These are phyloP conservation scores for Colletotrichum agaves DNA, from an alignment of 2,329 filamentous ascomycete species.

Conservation along the genomic window DNA sequence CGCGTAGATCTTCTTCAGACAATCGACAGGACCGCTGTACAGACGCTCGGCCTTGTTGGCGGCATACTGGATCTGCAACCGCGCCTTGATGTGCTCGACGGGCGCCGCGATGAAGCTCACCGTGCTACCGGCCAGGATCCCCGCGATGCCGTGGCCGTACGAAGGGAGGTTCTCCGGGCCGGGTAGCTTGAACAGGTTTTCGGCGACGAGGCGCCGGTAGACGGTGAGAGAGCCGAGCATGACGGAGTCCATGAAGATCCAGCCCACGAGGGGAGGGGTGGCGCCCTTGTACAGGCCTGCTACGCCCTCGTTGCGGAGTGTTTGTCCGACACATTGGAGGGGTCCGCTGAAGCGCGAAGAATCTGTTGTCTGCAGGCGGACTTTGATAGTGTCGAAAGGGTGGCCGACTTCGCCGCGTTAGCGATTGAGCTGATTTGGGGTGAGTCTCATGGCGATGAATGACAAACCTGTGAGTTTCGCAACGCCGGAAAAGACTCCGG, in stretches of 20 bases:
- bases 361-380: slow-evolving; percentile 89
- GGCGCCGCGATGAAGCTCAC: slow-evolving; percentile 94
- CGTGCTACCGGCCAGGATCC: slow-evolving; percentile 86
- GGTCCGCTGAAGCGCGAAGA: slow-evolving; percentile 84
- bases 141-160: slow-evolving; percentile 87
- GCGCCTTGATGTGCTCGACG: slow-evolving; percentile 94
- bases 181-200: slow-evolving; percentile 75
- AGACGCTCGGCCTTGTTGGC: slow-evolving; percentile 79
- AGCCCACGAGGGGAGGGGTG: slow-evolving; percentile 89
- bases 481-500: slow-evolving; percentile 94
- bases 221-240: slow-evolving; percentile 94
- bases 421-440: background rate
- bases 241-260: slow-evolving; percentile 94
- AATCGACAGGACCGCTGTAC: slow-evolving; percentile 91
- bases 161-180: slow-evolving; percentile 66
- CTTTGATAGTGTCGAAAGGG: slow-evolving; percentile 96
- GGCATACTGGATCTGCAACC: slow-evolving; percentile 93
- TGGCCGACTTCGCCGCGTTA: slow-evolving; percentile 63
- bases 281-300: slow-evolving; percentile 93
- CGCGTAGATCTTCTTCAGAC: slow-evolving; percentile 74
- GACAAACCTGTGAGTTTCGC: slow-evolving; percentile 78
- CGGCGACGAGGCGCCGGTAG: slow-evolving; percentile 85
- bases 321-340: slow-evolving; percentile 85
- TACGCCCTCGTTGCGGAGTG: slow-evolving; percentile 85
- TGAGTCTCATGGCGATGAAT: background rate